Base-by-base conservation (phyloP, 495 filamentous ascomycete genomes). In the Trichoderma gamsii region DNA sequence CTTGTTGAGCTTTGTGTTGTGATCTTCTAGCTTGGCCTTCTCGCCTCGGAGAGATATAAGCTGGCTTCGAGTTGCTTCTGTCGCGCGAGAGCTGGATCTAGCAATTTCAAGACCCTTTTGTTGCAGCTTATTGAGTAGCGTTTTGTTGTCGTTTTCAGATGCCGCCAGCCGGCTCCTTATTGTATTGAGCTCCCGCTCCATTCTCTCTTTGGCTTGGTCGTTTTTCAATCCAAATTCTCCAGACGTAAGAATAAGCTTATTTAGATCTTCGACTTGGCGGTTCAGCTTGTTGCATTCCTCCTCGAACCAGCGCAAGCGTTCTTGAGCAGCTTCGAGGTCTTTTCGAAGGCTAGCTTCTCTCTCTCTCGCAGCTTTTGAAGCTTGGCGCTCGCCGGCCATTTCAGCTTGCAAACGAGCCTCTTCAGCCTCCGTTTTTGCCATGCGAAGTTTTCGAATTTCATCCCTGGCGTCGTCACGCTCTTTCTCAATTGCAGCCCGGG, bases 51-150 rank as follows among this genome's bases (percentile, higher is more conserved):
- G 79, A 32, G 83, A 88, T 23, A 85, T 75, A 68, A 97, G 79
- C 63, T 92, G 89, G n/a, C 88, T 84, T 23, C 93, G 87, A 59
- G 94, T 92, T 67, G 86, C 90, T 68, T 99, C 95, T 67, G 86
- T 91, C 35, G 92, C 95, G 68, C 87, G 88, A 3, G 94, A 96
- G 69, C 86, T 92, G 5, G 95, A 94, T 51, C 96, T 84, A 38
- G 93, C 94, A 74, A 99, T 95, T 74, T 99, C 95, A 9, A 99
- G 87, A 59, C 96, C 96, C 83, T 99, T 99, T 73, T 97, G 94
- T 71, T 99, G 95, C 13, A 99, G 83, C 77, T 98, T 98, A 75
- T 97, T 99, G 63, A 98, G 83, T 0, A 99, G 81, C 44, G 93
- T 88, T n/a, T 92, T 89, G 72, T 98, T 98, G 78, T 98, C 95